phyloP scores from a whole-genome alignment of 257 asterid genomes.

The Penstemon newberryi region DNA sequence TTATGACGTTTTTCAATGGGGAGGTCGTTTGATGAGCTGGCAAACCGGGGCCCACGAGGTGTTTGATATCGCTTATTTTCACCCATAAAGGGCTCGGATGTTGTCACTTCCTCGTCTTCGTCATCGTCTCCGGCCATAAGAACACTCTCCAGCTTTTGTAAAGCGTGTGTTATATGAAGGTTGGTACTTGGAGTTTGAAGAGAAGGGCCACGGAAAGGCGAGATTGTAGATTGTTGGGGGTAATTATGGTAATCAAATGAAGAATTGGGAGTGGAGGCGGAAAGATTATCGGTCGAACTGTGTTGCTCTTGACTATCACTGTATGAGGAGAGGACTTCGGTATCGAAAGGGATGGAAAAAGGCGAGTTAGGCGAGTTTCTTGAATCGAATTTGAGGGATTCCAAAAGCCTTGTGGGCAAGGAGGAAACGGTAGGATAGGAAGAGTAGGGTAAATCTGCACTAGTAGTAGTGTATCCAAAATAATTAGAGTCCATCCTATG shows the following conservation, averaged over 20 bases:
- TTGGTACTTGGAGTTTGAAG: constrained; percentile 40
- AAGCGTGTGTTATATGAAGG: constrained; percentile 46
- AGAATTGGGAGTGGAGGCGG: constrained; percentile 44
- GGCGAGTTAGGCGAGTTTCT: constrained; percentile 80
- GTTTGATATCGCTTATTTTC: too few species aligned
- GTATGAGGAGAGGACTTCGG: constrained; percentile 38
- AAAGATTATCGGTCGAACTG: constrained; percentile 54
- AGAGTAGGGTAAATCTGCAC: constrained; percentile 40
- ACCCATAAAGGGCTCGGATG: background rate
- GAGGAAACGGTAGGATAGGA: constrained; percentile 50
- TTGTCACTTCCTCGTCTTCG: constrained; percentile 46
- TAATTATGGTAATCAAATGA: constrained; percentile 28
- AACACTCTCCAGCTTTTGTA: constrained; percentile 65
- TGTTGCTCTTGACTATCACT: constrained; percentile 62
- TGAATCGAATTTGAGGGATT: constrained; percentile 52
- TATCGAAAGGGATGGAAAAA: constrained; percentile 52
- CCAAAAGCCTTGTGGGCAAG: constrained; percentile 46
- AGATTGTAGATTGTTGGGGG: constrained; percentile 43
- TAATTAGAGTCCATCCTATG: constrained; percentile 45
- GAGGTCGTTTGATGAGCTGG: too few species aligned
- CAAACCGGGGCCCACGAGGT: too few species aligned
- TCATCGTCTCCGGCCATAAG: constrained; percentile 73
- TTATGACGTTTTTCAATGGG: too few species aligned
- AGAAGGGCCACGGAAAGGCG: constrained; percentile 32
- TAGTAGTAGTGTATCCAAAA: constrained; percentile 29